Conservation (phyloP, 2,329 filamentous ascomycete species). For the Aspergillus brasiliensis region DNA sequence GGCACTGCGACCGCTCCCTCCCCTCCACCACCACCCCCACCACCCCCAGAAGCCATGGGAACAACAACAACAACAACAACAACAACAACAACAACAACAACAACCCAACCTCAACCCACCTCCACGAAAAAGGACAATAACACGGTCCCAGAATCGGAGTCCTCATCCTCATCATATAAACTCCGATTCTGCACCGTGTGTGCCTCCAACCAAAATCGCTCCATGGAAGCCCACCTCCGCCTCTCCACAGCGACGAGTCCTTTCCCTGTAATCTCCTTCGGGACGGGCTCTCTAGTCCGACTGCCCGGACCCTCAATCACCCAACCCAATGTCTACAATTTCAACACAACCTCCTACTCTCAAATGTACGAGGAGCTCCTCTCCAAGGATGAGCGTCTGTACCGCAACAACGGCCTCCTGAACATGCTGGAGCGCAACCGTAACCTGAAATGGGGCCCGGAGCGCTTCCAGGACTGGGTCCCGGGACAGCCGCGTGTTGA, state of each 20-base stretch:
- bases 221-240: slow-evolving; percentile 98
- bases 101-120: slow-evolving; percentile 4
- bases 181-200: slow-evolving; percentile 98
- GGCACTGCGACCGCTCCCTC: slow-evolving; percentile 55
- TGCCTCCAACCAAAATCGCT: slow-evolving; percentile 97
- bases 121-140: neutral
- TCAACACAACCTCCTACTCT: slow-evolving; percentile 95
- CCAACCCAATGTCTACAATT: slow-evolving; percentile 95
- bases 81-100: slow-evolving; percentile 34
- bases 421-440: slow-evolving; percentile 96
- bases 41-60: neutral
- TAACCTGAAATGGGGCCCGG: slow-evolving; percentile 89
- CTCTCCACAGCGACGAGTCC: slow-evolving; percentile 78
- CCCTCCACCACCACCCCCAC: slow-evolving; percentile 23
- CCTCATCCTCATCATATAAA: slow-evolving; percentile 61
- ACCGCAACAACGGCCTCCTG: slow-evolving; percentile 87
- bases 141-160: slow-evolving; percentile 36
- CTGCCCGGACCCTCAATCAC: slow-evolving; percentile 87
- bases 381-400: slow-evolving; percentile 81
- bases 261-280: slow-evolving; percentile 97
- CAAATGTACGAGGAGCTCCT: slow-evolving; percentile 91
- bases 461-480: slow-evolving; percentile 97
- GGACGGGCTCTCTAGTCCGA: slow-evolving; percentile 91
- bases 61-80: slow-evolving; percentile 33
- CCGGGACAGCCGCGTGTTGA: slow-evolving; percentile 81